phyloP scores from a whole-genome alignment of 176 grass and related monocot species.

The Carex littledalei region DNA sequence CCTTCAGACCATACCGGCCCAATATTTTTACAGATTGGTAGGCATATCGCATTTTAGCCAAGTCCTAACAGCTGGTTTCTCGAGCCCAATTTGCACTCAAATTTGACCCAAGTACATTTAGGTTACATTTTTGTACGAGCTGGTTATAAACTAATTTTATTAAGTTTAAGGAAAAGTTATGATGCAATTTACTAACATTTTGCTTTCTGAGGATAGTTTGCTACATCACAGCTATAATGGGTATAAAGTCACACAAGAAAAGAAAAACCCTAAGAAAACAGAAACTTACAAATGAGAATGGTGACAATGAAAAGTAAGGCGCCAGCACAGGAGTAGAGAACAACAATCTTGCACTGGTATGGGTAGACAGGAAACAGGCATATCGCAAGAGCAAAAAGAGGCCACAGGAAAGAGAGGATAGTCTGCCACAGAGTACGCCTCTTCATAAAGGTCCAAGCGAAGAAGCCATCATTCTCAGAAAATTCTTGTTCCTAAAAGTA shows the following conservation, averaged over 20 bases:
- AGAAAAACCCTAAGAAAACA: neutral
- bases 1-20: neutral
- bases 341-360: slow-evolving; percentile 99
- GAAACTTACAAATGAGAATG: slow-evolving; percentile 67
- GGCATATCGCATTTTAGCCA: neutral
- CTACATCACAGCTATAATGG: neutral
- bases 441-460: slow-evolving; percentile 99
- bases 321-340: slow-evolving; percentile 91
- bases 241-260: neutral
- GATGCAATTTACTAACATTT: neutral
- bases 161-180: neutral
- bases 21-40: neutral
- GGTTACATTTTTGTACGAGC: neutral
- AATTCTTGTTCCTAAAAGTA: slow-evolving; percentile 63
- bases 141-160: neutral
- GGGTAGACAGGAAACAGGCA: slow-evolving; percentile 99
- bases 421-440: slow-evolving; percentile 90
- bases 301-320: slow-evolving; percentile 78
- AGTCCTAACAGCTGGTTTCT: neutral
- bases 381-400: slow-evolving; percentile 82
- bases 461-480: slow-evolving; percentile 91
- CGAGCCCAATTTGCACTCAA: neutral
- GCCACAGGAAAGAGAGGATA: slow-evolving; percentile 97
- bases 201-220: neutral
- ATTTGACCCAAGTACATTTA: neutral